Percentiles rank a stretch among this genome's conserved stretches.
Conservation (phyloP, 2,329 filamentous ascomycete genomes). For the Colletotrichum brevisporum region DNA sequence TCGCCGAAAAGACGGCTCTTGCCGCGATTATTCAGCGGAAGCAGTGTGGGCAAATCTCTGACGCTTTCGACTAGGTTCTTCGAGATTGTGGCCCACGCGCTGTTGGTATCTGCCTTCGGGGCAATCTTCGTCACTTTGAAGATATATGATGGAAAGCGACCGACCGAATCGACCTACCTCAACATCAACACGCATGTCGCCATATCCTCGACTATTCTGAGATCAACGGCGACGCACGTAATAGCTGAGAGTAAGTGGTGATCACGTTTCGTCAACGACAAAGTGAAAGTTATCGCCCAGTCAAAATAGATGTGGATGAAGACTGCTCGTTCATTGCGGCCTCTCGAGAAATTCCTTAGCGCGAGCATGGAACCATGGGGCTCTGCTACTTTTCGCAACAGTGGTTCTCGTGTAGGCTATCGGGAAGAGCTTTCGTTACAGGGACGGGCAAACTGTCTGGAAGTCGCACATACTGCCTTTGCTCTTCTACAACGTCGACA, state of each 20-base stretch:
- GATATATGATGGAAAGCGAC: not conserved
- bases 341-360: not conserved
- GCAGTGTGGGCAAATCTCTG: too few relatives aligned
- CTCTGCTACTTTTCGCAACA: not conserved
- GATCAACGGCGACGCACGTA: not conserved
- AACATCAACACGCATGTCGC: not conserved
- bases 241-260: not conserved
- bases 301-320: slow-evolving; percentile 2
- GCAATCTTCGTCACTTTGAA: not conserved
- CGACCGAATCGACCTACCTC: not conserved
- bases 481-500: not conserved
- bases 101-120: not conserved
- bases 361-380: not conserved
- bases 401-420: not conserved
- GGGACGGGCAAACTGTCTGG: not conserved
- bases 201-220: not conserved
- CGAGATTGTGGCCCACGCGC: not conserved
- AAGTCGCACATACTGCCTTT: not conserved
- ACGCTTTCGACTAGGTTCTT: not conserved
- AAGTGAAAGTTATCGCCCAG: not conserved
- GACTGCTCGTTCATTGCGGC: not conserved
- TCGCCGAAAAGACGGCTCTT: too few relatives aligned
- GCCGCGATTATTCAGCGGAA: too few relatives aligned
- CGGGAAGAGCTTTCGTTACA: not conserved
- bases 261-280: not conserved